Evolutionary conservation across 208 protist genomes (phyloP), one percentile per base, ranked within the genome.

Genomic region (Acanthamoeba polyphaga): DNA sequence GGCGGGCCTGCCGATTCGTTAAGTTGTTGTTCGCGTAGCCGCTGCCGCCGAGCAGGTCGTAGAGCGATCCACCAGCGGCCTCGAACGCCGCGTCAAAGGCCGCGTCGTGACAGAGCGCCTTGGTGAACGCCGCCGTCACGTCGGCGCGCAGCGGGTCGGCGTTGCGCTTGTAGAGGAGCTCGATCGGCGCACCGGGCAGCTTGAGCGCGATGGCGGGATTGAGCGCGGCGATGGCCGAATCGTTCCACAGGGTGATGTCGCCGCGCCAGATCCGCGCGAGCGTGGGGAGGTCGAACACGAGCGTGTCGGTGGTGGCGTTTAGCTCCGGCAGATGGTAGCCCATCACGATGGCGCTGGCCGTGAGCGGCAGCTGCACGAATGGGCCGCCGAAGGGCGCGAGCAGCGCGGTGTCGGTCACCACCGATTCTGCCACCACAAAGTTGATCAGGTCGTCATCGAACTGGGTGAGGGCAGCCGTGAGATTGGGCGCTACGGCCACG

Each of bases 201-300:
- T 87, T 87, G 38, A 34, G 8, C 15, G 78, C 78, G 12, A 87
- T 38, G 51, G 15, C 13, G 4, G 29, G 78, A 27, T 87, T 87
- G 78, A 87, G 78, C 43, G 17, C 17, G 49, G 27, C 49, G 43
- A 87, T 87, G 43, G 78, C 78, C 51, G 43, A 51, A 55, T 87
- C 78, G 51, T 87, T 32, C 78, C 78, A 87, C 51, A 60, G 7
- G 27, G 78, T 87, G 78, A 87, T 87, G 51, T 87, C 22, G 34
- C 78, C 34, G 24, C 49, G 49, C 78, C 78, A 87, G 22, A 87
- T 51, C 1, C 51, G 43, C 38, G 78, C n/a, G 27, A 87, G 38
- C 27, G 78, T 87, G 49, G 43, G 12, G 1, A 51, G n/a, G n/a
- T 87, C 78, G 27, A 87, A 87, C 49, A 87, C n/a, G 66, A 72